A percentile compares a stretch with the other conserved stretches of the same genome.
Conservation (phyloP, 768 basidiomycete species). For the Suillus placidus region DNA sequence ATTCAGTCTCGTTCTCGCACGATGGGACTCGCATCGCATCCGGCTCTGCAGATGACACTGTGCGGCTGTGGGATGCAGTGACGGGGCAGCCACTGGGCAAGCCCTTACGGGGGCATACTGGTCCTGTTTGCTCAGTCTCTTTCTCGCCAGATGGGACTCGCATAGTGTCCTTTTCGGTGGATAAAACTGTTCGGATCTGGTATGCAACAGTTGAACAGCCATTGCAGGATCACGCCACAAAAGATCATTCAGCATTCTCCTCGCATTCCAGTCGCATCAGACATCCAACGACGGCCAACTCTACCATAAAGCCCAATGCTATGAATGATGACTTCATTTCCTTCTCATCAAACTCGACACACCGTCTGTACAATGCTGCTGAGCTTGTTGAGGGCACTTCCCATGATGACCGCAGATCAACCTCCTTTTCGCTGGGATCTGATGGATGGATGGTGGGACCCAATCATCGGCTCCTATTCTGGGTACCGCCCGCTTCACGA, state of each 20-base stretch:
- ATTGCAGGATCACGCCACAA: not conserved
- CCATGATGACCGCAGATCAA: not conserved
- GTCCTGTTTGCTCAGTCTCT: not conserved
- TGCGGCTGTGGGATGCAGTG: constrained; percentile 10
- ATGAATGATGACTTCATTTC: constrained; percentile 1
- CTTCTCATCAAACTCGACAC: not conserved
- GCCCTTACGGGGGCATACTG: constrained; percentile 8
- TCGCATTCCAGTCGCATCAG: not conserved
- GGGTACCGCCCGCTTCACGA: constrained; percentile 12
- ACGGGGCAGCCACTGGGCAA: constrained; percentile 1
- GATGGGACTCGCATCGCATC: constrained; percentile 17
- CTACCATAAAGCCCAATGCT: not conserved
- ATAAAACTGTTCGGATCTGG: constrained; percentile 13
- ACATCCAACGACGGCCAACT: not conserved
- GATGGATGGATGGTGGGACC: constrained; percentile 14
- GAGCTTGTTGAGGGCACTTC: not conserved
- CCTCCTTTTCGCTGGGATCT: not conserved
- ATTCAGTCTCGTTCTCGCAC: constrained; percentile 19
- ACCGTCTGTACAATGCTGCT: not conserved
- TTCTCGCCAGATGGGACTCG: constrained; percentile 11
- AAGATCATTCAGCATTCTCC: not conserved
- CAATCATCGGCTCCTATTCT: constrained; percentile 3
- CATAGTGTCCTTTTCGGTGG: not conserved
- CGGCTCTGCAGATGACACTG: constrained; percentile 12
- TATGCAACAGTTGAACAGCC: not conserved